Conservation (phyloP, 192 early-diverging fungal species). For the Coemansia sp. region DNA sequence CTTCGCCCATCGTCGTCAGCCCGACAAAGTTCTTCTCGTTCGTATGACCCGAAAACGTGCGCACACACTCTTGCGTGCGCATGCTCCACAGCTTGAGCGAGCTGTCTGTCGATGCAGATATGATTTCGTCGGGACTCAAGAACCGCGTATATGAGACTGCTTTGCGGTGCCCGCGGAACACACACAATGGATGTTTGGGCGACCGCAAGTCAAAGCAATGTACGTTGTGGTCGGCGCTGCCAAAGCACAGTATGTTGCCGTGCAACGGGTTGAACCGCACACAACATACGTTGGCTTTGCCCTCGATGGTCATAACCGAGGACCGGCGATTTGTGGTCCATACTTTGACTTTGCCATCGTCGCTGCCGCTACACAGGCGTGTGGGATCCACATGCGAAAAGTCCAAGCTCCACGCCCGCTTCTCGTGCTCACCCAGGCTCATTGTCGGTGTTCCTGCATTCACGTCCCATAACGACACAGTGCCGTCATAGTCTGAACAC, state of each 20-base stretch:
- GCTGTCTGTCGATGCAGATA: constrained; percentile 90
- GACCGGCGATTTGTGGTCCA: constrained; percentile 76
- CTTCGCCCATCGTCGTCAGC: constrained; percentile 66
- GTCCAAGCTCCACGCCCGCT: constrained; percentile 90
- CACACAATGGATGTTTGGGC: constrained; percentile 61
- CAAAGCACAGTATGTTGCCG: constrained; percentile 77
- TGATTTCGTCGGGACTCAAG: constrained; percentile 68
- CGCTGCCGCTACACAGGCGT: constrained; percentile 82
- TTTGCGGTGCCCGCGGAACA: constrained; percentile 85
- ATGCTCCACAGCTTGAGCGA: constrained; percentile 86
- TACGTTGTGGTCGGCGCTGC: constrained; percentile 89
- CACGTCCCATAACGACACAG: constrained; percentile 87
- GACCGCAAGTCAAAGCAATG: constrained; percentile 90
- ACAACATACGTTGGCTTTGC: constrained; percentile 87
- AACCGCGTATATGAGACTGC: constrained; percentile 96
- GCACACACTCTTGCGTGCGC: constrained; percentile 54
- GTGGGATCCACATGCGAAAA: constrained; percentile 75
- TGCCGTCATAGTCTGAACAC: constrained; percentile 89
- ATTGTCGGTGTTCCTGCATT: constrained; percentile 60
- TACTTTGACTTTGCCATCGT: constrained; percentile 89
- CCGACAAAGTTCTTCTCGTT: constrained; percentile 99
- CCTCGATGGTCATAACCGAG: constrained; percentile 78
- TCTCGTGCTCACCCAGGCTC: constrained; percentile 86
- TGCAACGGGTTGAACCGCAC: constrained; percentile 86
- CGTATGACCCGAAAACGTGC: constrained; percentile 79